Percentiles rank a stretch among this genome's conserved stretches.
phyloP scores from a whole-genome alignment of 208 protist genomes.

The Trypanosoma melophagium region DNA sequence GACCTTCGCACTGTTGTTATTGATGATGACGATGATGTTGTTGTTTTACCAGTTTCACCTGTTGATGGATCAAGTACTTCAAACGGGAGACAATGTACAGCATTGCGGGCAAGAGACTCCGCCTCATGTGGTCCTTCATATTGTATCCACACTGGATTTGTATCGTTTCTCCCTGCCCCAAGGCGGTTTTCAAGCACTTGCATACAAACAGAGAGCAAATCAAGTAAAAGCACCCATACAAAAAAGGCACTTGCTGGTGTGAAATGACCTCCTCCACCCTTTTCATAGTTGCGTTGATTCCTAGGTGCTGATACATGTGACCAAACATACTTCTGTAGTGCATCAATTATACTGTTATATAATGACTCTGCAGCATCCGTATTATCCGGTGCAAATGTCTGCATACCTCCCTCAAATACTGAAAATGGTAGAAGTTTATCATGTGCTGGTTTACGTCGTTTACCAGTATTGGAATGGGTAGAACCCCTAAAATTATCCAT shows the following conservation, averaged over 20 bases:
- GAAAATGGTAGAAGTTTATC: conserved; percentile 13
- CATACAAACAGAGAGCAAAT: conserved; percentile 59
- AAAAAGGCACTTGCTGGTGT: conserved; percentile 44
- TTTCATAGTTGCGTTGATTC: no score
- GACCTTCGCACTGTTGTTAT: conserved; percentile 16
- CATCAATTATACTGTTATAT: conserved; percentile 46
- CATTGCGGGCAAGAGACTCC: conserved; percentile 56
- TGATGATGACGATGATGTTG: no score
- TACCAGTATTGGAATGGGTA: background rate
- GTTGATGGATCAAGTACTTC: conserved; percentile 44
- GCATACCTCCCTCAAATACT: conserved; percentile 47
- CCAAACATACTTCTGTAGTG: conserved; percentile 69
- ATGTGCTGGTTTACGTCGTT: background rate
- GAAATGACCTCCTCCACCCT: conserved; percentile 6
- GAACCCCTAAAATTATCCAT: conserved; percentile 42
- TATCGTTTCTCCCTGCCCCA: conserved; percentile 18
- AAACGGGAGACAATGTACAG: conserved; percentile 88
- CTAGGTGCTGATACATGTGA: conserved; percentile 38
- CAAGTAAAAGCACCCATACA: conserved; percentile 68
- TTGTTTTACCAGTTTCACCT: background rate
- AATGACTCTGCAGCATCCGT: conserved; percentile 42
- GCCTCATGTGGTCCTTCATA: conserved; percentile 56
- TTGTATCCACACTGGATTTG: conserved; percentile 48
- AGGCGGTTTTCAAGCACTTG: conserved; percentile 45
- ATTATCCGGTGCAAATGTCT: conserved; percentile 40